Conservation (phyloP, 2,329 filamentous ascomycete species). For the Cytospora schulzeri region DNA sequence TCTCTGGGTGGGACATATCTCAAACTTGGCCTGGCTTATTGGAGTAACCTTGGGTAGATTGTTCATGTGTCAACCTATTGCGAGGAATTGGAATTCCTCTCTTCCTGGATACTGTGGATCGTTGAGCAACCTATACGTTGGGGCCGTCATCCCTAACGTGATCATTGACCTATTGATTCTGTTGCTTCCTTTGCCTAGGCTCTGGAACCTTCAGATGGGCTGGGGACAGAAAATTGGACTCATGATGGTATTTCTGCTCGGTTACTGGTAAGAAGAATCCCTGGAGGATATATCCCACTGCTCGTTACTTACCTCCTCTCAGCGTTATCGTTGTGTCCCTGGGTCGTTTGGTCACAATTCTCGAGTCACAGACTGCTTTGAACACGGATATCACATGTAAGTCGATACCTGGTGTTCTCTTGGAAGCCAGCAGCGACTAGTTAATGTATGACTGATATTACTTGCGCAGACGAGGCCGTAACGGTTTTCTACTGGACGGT, state of each 20-base stretch:
- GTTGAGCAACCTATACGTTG: constrained; percentile 12
- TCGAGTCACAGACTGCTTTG: background rate
- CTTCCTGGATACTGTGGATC: constrained; percentile 5
- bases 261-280: constrained; percentile 24
- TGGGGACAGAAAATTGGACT: constrained; percentile 23
- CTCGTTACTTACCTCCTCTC: background rate
- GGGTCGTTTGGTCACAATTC: background rate
- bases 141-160: constrained; percentile 29
- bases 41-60: constrained; percentile 26
- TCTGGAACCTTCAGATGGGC: constrained; percentile 28
- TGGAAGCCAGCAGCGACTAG: background rate
- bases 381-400: background rate
- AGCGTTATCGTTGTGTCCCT: constrained; percentile 2
- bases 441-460: background rate
- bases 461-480: background rate
- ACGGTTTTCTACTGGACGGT: background rate
- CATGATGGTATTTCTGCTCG: constrained; percentile 25
- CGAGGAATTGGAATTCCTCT: background rate
- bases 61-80: constrained; percentile 27
- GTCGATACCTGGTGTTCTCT: background rate
- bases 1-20: background rate
- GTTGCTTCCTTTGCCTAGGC: constrained; percentile 28
- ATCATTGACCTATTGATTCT: constrained; percentile 30
- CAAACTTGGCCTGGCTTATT: constrained; percentile 26
- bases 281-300: background rate